Evolutionary conservation across 768 basidiomycete species (phyloP), one percentile per base, ranked within the genome.

Genomic region (Galerina marginata): DNA sequence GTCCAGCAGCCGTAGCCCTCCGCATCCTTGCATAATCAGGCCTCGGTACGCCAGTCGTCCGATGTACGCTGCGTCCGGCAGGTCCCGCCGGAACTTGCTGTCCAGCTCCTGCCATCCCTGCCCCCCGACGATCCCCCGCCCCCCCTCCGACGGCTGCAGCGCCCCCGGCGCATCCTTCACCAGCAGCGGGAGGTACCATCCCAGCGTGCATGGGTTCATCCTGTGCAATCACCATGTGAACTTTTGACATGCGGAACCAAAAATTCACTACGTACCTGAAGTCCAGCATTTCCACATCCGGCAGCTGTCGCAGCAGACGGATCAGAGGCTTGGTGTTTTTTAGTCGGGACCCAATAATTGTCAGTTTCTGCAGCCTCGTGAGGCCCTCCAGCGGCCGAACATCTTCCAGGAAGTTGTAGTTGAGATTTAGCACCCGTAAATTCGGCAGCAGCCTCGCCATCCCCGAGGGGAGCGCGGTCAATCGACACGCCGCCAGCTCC

Each of bases 121-220:
- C 43, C 67, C 67, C 63, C 20, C 65, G 47, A 63, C 65, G 66
- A 67, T 69, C 49, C 63, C 65, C 60, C 51, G 67, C 59, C 65
- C 68, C 56, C 68, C 72, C 60, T 84, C 86, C 20, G 84, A 86
- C 36, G 88, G 86, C 68, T 89, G 86, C 67, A 89, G 72, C 59
- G 85, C 89, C 9, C 86, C 88, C 66, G 85, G 85, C 54, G 84
- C 78, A 67, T 88, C 87, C 65, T 83, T 80, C 59, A 92, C 86
- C 53, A 95, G 81, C 59, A 98, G 76, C 23, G 97, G 95, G 37
- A 97, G 82, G 74, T 99, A 99, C 91, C 94, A 96, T 6, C 93
- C 93, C 10, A 98, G 87, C 16, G 96, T 98, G 66, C 92, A 94
- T 55, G 97, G 96, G 71, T 99, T 99, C 95, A 98, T 97, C 72